phyloP scores from a whole-genome alignment of 2,329 filamentous ascomycete species.

The Scedosporium dehoogii region DNA sequence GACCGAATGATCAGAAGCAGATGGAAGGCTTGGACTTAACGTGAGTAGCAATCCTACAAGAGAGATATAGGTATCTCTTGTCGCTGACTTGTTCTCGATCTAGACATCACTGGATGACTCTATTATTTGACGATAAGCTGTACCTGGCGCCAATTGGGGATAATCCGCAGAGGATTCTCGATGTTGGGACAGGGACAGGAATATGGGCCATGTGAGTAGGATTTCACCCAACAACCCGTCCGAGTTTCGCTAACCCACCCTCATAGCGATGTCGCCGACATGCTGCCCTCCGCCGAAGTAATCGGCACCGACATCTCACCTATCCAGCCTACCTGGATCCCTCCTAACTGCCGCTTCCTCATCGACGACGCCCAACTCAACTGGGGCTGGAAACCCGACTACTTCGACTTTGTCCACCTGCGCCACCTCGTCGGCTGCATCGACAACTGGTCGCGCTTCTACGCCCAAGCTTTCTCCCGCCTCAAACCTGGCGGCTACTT shows the following conservation, averaged over 20 bases:
- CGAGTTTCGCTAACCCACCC: not conserved
- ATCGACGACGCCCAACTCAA: constrained; percentile 23
- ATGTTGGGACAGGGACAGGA: constrained; percentile 46
- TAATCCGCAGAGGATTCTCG: constrained; percentile 22
- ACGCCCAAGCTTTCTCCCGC: constrained; percentile 39
- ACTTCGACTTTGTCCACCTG: constrained; percentile 51
- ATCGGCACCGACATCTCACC: constrained; percentile 47
- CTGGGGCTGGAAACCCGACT: constrained; percentile 33
- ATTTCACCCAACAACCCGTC: not conserved
- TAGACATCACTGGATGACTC: constrained; percentile 16
- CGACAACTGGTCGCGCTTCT: constrained; percentile 43
- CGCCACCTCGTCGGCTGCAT: constrained; percentile 48
- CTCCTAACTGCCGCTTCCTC: constrained; percentile 26
- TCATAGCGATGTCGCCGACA: constrained; percentile 38
- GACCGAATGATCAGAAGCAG: constrained; percentile 18
- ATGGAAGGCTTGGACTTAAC: constrained; percentile 16
- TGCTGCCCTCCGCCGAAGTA: constrained; percentile 31
- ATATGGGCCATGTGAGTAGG: constrained; percentile 44
- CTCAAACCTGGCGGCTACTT: constrained; percentile 30
- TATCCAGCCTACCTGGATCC: constrained; percentile 44
- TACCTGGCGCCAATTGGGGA: constrained; percentile 15
- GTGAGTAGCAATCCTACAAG: constrained; percentile 7
- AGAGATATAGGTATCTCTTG: not conserved
- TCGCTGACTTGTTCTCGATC: not conserved
- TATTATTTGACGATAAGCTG: constrained; percentile 15